Percentiles rank a stretch among this genome's conserved stretches.
These are phyloP conservation scores for Kappamyces sp. DNA, from an alignment of 192 early-diverging fungal genomes.

Conservation along the genomic window DNA sequence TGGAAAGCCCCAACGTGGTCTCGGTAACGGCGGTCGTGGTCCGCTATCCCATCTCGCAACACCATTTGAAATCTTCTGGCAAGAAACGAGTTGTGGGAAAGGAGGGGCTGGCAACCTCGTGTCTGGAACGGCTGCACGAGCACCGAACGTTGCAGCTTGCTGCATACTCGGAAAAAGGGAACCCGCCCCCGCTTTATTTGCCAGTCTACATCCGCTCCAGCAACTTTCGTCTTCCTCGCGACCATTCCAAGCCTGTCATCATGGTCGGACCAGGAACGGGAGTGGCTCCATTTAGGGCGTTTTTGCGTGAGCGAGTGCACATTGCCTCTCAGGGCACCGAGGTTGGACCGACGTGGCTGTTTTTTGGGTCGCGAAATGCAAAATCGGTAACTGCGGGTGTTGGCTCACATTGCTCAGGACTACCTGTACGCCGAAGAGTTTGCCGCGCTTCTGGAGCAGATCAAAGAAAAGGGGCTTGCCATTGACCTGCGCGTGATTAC, in stretches of 20 bases:
- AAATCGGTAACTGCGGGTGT: slow-evolving; percentile 22
- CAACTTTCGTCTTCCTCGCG: slow-evolving; percentile 84
- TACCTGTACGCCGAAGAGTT: slow-evolving; percentile 91
- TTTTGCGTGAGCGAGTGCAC: slow-evolving; percentile 80
- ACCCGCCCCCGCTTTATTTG: slow-evolving; percentile 42
- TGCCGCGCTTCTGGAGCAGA: slow-evolving; percentile 44
- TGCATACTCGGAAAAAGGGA: not conserved
- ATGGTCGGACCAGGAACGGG: slow-evolving; percentile 99
- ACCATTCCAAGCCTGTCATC: slow-evolving; percentile 72
- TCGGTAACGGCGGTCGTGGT: slow-evolving; percentile 86
- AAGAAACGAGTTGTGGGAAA: slow-evolving; percentile 26
- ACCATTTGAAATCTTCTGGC: not conserved
- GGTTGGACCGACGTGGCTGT: slow-evolving; percentile 81
- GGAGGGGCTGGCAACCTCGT: slow-evolving; percentile 85
- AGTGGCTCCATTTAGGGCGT: slow-evolving; percentile 96
- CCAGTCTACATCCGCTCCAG: slow-evolving; percentile 88
- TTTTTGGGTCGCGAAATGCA: slow-evolving; percentile 87
- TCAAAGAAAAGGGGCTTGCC: slow-evolving; percentile 34
- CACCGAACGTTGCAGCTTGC: not conserved
- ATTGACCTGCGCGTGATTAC: slow-evolving; percentile 68
- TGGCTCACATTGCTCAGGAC: slow-evolving; percentile 50
- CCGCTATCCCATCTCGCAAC: slow-evolving; percentile 58
- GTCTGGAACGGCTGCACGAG: slow-evolving; percentile 67
- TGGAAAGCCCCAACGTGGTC: slow-evolving; percentile 66
- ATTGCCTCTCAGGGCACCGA: slow-evolving; percentile 46